Evolutionary conservation across 495 filamentous ascomycete genomes (phyloP), one percentile per base, ranked within the genome.

Genomic region (Xylaria longipes): DNA sequence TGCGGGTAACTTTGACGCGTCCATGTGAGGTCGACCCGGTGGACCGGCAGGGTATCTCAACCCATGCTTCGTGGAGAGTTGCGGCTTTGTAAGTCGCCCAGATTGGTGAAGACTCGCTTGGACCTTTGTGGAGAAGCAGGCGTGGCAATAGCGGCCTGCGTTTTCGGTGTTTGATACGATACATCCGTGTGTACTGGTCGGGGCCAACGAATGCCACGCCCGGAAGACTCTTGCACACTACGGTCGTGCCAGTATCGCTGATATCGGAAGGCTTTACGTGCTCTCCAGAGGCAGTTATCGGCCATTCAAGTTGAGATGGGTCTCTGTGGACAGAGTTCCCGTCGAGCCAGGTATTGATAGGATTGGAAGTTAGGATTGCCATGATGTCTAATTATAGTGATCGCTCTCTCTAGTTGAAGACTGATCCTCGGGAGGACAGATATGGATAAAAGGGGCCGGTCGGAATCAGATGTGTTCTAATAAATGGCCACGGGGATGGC

Each of bases 51-150:
- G 69, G 61, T 56, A 71, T 63, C 61, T 71, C 60, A 27, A 65
- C 6, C 60, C 48, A 41, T 17, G 46, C 69, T 37, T 71, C 31
- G n/a, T n/a, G 46, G 6, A 71, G 15, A 2, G 33, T 56, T 29
- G 17, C 2, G 6, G 69, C 69, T 35, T 46, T 48, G 60, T 71
- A 71, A 1, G 25, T 71, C 46, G 69, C 69, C 69, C 61, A 71
- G 25, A 71, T 46, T 48, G 60, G 60, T 17, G 69, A 54, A n/a
- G 45, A 56, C 1, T 41, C 5, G 17, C 15, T 17, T 35, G 69
- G 69, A 0, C 69, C 69, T 25, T 48, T 25, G 48, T 71, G 46
- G 4, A 71, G 56, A 52, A 35, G 15, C 20, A 71, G 31, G 3
- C 45, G 31, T 14, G 69, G 69, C 2, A 71, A 25, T 12, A 71